Evolutionary conservation across 257 asterid genomes (phyloP), one percentile per base, ranked within the genome.

Genomic region (Anisodus acutangulus): DNA sequence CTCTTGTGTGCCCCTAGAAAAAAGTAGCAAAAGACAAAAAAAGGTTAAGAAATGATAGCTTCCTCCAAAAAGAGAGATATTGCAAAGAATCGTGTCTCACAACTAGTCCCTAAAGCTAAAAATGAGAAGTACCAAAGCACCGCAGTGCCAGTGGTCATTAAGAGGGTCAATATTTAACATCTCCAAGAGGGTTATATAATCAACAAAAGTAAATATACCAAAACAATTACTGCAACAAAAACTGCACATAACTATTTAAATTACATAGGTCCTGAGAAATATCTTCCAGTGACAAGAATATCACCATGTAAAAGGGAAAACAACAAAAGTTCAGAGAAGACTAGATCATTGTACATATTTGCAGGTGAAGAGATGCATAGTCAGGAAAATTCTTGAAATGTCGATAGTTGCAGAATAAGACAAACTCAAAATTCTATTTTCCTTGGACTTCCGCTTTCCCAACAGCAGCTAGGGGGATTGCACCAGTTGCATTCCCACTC

Each of bases 1-100:
- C 93, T 88, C 93, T 95, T 92, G 86, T 97, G 91, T 62, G 98
- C 98, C 85, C 93, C 99, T 95, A 82, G 15, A 78, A 54, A 91
- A 63, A 84, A 82, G 82, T 31, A 89, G 84, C 89, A 85, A 82
- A 80, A 76, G 43, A 47, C 84, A 82, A 72, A 87, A 53, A 45
- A 54, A 60, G 26, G 19, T 19, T 17, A 70, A 51, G 81, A 78
- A 55, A 37, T 59, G 22, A 68, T 60, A 57, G 3, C 49, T 45
- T 57, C 43, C 59, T 41, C 64, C 62, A 58, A 53, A 53, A 12
- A 41, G 15, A 60, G 35, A 43, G 57, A 35, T 68, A 51, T 31
- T 53, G 8, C 49, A 31, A 31, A 26, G 45, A 74, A 53, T 15
- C 3, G 4, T 12, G 15, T 19, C 26, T 53, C 64, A 78, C 31